These are phyloP conservation scores for Clonostachys sp. DNA, from an alignment of 2,329 filamentous ascomycete species.

Conservation along the genomic window DNA sequence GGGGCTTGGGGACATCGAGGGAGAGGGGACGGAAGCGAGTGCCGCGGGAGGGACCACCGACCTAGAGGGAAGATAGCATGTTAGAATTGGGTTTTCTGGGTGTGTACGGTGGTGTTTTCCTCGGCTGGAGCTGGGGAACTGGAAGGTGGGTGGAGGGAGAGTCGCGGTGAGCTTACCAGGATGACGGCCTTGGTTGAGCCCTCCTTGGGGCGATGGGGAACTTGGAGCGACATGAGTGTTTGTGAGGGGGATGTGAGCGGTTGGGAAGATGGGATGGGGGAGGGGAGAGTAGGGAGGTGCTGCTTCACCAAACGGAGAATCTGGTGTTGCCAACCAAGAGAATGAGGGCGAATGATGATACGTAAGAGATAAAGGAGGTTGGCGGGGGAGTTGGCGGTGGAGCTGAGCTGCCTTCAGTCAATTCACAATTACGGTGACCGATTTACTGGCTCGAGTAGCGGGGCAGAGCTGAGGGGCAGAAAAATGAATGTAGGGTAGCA, in stretches of 20 bases:
- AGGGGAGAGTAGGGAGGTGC: slow-evolving; percentile 1
- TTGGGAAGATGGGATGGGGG: background rate
- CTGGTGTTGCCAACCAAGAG: background rate
- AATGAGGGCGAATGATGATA: too few species aligned
- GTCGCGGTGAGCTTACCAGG: slow-evolving; percentile 52
- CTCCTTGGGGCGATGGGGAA: slow-evolving; percentile 44
- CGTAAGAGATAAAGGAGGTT: too few species aligned
- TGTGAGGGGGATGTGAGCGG: slow-evolving; percentile 1
- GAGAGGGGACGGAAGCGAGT: slow-evolving; percentile 93
- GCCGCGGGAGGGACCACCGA: slow-evolving; percentile 91
- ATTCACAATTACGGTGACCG: too few species aligned
- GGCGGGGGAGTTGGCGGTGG: too few species aligned
- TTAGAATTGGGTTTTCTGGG: slow-evolving; percentile 16
- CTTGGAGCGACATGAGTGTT: slow-evolving; percentile 47
- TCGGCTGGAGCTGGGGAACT: background rate
- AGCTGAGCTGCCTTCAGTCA: too few species aligned
- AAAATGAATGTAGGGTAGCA: too few species aligned
- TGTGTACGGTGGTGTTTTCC: background rate
- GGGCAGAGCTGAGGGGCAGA: too few species aligned
- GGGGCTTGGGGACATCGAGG: slow-evolving; percentile 94
- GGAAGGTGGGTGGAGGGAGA: slow-evolving; percentile 3
- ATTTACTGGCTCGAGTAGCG: too few species aligned
- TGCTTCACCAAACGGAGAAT: background rate
- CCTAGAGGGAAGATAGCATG: slow-evolving; percentile 44
- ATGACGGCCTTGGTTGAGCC: slow-evolving; percentile 90